Evolutionary conservation across 768 basidiomycete species (phyloP).

Genomic region (Lanmaoa pseudosensibilis): DNA sequence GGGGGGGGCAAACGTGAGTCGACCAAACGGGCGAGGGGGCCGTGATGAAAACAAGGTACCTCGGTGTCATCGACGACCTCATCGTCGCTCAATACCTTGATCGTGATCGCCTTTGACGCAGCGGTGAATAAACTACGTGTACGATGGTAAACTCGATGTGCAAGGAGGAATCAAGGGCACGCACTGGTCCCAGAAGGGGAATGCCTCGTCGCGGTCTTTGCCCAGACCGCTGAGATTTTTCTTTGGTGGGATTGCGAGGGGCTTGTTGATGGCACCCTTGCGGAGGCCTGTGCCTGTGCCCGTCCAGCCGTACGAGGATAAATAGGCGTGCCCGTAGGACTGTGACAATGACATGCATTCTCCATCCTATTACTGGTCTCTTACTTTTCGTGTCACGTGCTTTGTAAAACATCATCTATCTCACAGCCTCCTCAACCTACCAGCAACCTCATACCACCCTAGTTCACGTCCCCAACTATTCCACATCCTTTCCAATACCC

Average conservation of each 20-base stretch:
- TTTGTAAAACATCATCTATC: neutral
- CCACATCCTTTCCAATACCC: slow-evolving; percentile 86
- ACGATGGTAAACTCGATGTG: neutral
- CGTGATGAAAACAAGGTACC: slow-evolving; percentile 1
- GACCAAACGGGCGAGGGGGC: neutral
- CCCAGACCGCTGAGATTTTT: slow-evolving; percentile 84
- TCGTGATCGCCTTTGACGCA: slow-evolving; percentile 79
- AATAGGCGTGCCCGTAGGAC: slow-evolving; percentile 56
- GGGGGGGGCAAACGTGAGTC: neutral
- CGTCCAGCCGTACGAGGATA: slow-evolving; percentile 83
- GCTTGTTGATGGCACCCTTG: slow-evolving; percentile 72
- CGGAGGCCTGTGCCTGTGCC: slow-evolving; percentile 87
- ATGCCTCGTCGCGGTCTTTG: slow-evolving; percentile 92
- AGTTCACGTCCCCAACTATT: slow-evolving; percentile 75
- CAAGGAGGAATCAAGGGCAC: slow-evolving; percentile 30
- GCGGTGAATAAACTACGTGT: slow-evolving; percentile 61
- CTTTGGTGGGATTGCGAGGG: slow-evolving; percentile 80
- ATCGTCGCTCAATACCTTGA: slow-evolving; percentile 58
- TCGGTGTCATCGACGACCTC: slow-evolving; percentile 40
- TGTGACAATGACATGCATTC: slow-evolving; percentile 17
- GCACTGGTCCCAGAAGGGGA: slow-evolving; percentile 98
- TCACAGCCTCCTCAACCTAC: neutral
- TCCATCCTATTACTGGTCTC: neutral
- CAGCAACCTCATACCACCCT: slow-evolving; percentile 50
- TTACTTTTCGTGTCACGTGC: slow-evolving; percentile 9